Conservation (phyloP, 345 rosid species). For the Erysimum cheiranthoides region DNA sequence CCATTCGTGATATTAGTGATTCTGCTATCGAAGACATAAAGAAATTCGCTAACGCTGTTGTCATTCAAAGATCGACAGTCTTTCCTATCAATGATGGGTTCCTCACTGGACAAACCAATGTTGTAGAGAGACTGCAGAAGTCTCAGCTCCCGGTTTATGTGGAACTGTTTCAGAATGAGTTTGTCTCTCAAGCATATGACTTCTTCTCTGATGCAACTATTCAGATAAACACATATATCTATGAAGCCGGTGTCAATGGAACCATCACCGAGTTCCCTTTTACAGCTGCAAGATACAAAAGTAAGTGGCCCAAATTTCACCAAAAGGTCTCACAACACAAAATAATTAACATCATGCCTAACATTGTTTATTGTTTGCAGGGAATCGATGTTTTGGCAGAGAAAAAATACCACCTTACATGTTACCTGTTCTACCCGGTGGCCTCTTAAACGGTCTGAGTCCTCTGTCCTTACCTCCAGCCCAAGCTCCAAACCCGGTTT, state of each 20-base stretch:
- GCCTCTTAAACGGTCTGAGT: slow-evolving; percentile 35
- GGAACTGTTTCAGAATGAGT: slow-evolving; percentile 72
- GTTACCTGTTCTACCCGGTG: slow-evolving; percentile 58
- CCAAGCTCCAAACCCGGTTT: slow-evolving; percentile 55
- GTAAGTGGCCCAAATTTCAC: slow-evolving; percentile 51
- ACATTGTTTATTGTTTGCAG: slow-evolving; percentile 49
- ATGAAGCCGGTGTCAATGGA: slow-evolving; percentile 47
- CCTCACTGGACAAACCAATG: slow-evolving; percentile 47
- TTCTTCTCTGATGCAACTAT: slow-evolving; percentile 73
- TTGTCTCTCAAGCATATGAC: slow-evolving; percentile 78
- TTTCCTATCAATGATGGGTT: slow-evolving; percentile 29
- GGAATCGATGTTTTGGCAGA: slow-evolving; percentile 55
- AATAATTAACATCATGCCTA: background rate
- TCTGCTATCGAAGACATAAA: slow-evolving; percentile 57
- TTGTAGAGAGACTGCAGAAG: slow-evolving; percentile 52
- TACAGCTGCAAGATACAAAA: slow-evolving; percentile 72
- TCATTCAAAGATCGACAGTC: slow-evolving; percentile 62
- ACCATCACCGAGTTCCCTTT: slow-evolving; percentile 74
- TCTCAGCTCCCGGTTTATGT: slow-evolving; percentile 65
- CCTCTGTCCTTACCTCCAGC: slow-evolving; percentile 50
- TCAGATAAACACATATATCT: slow-evolving; percentile 62
- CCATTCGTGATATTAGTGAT: slow-evolving; percentile 52
- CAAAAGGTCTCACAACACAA: background rate
- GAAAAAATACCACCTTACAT: slow-evolving; percentile 51
- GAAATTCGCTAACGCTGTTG: slow-evolving; percentile 64